Base-by-base conservation (phyloP, 768 basidiomycete species). In the Multifurca ochricompacta region DNA sequence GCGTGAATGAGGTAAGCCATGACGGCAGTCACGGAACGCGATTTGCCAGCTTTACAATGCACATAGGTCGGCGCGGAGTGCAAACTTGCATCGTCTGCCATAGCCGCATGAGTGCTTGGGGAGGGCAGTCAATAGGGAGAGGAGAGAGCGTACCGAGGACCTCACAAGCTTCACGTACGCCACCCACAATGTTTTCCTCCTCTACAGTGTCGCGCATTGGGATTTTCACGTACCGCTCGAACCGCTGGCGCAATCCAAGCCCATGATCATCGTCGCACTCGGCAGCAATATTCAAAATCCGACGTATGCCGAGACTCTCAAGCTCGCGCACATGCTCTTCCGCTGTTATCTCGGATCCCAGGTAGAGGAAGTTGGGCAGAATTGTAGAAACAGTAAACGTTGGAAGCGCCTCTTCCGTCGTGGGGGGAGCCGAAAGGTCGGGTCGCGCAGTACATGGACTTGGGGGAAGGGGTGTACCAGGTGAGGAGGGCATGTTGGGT, bases 1-100 rank as follows among this genome's bases (percentile, higher is more conserved):
- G 93, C 89, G 63, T 96, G 94, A 60, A 98, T 96, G 53, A 98
- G 85, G 67, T 96, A 97, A 2, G 91, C 94, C 74, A 98, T 91
- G 36, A 96, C 94, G 11, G 93, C 92, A 0, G 94, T 96, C 27
- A 96, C 94, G 1, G 91, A 94, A 13, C 95, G 84, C 2, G 91
- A 93, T 73, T 93, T 96, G 4, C 94, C 95, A 5, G 90, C 93
- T 70, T 89, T 91, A 71, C 94, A 98, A 66, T 98, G 95, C 13
- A 97, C 93, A 63, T 95, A 98, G 1, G 88, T 88, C 6, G 92
- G 84, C 18, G 90, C 80, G 0, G 85, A 89, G 60, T 92, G 91
- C 48, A 97, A 69, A 43, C 87, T 81, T 1, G 94, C 94, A 63
- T 97, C 94, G 66, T 96, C 94, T 96, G 62, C 0, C 5, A 32